Conservation (phyloP, 2,329 filamentous ascomycete genomes). For the Intubia oerlemansii region DNA sequence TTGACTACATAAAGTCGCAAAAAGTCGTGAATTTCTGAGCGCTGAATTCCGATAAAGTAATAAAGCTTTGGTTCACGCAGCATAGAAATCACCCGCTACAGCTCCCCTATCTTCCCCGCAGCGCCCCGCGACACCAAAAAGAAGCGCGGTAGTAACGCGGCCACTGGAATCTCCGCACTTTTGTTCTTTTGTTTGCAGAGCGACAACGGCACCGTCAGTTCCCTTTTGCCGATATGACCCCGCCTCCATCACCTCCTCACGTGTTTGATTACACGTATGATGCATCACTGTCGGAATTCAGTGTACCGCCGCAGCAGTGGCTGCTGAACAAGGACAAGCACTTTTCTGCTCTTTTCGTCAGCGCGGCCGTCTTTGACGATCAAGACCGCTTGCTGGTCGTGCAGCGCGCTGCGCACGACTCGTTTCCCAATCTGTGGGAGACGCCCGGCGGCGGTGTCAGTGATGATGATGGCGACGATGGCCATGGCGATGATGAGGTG, state of each 20-base stretch:
- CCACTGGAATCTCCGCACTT: no score
- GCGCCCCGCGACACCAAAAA: no score
- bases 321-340: constrained; percentile 6
- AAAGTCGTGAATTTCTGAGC: no score
- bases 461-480: constrained; percentile 11
- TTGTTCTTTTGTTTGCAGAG: background rate
- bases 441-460: constrained; percentile 20
- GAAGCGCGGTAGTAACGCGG: no score
- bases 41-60: no score
- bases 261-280: constrained; percentile 10
- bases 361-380: constrained; percentile 12
- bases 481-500: background rate
- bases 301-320: constrained; percentile 8
- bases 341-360: constrained; percentile 10
- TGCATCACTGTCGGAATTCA: constrained; percentile 7
- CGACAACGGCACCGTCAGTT: no score
- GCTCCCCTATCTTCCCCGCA: no score
- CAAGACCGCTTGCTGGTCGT: constrained; percentile 15
- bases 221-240: no score
- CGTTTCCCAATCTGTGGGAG: constrained; percentile 20
- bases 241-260: constrained; percentile 2
- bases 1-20: no score
- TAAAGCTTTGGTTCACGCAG: no score
- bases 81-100: no score
- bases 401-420: constrained; percentile 18